Evolutionary conservation across 2,329 filamentous ascomycete species (phyloP).

Genomic region (Aquanectria penicillioides): DNA sequence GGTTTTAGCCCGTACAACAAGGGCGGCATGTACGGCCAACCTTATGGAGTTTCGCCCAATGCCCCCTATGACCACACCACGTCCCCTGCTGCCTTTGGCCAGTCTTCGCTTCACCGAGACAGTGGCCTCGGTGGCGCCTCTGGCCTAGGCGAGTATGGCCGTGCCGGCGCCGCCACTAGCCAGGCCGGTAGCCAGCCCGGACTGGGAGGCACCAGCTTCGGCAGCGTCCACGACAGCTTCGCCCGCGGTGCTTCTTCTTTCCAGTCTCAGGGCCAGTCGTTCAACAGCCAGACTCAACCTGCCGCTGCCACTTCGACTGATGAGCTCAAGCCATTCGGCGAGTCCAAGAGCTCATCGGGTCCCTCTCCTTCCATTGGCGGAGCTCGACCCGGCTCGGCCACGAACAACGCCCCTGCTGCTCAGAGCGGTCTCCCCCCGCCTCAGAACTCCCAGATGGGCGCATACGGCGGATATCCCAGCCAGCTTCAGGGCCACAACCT

Average conservation of each 20-base stretch:
- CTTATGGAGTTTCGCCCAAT: slow-evolving; percentile 66
- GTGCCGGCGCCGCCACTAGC: slow-evolving; percentile 59
- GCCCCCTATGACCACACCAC: slow-evolving; percentile 66
- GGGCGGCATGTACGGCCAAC: slow-evolving; percentile 64
- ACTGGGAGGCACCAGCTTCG: slow-evolving; percentile 62
- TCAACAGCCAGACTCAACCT: slow-evolving; percentile 61
- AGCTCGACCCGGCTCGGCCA: slow-evolving; percentile 67
- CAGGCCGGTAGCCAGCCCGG: slow-evolving; percentile 62
- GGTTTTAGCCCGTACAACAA: slow-evolving; percentile 66
- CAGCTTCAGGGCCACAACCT: slow-evolving; percentile 64
- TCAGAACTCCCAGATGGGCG: slow-evolving; percentile 64
- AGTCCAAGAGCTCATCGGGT: slow-evolving; percentile 63
- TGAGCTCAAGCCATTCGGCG: slow-evolving; percentile 69
- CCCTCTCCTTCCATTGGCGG: slow-evolving; percentile 66
- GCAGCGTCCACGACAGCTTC: slow-evolving; percentile 65
- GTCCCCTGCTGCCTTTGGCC: slow-evolving; percentile 65
- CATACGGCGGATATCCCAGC: slow-evolving; percentile 65
- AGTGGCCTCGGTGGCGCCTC: slow-evolving; percentile 57
- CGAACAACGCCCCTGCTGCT: slow-evolving; percentile 60
- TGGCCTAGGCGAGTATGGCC: slow-evolving; percentile 65
- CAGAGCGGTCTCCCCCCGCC: slow-evolving; percentile 67
- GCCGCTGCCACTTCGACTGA: slow-evolving; percentile 55
- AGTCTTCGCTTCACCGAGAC: slow-evolving; percentile 64
- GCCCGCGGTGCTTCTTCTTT: slow-evolving; percentile 63
- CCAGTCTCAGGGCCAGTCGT: slow-evolving; percentile 65